Conservation (phyloP, 306 rosid genomes). For the Boehmeria nivea region DNA sequence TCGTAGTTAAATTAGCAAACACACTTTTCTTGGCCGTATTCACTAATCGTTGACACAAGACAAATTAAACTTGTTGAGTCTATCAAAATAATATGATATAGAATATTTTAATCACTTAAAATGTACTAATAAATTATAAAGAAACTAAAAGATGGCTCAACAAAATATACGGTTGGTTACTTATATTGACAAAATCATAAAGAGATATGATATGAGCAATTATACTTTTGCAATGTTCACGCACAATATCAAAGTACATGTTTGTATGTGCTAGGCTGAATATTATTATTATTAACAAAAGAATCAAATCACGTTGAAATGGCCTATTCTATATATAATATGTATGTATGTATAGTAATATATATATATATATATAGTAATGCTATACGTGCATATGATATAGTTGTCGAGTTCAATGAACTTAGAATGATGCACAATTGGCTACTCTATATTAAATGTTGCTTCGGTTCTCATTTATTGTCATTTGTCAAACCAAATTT, state of each 20-base stretch:
- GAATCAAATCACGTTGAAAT: constrained; percentile 8
- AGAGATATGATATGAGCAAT: neutral
- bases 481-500: neutral
- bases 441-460: neutral
- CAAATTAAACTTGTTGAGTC: neutral
- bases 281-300: neutral
- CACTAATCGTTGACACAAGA: neutral
- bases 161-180: neutral
- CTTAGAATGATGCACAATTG: constrained; percentile 1
- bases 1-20: neutral
- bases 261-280: neutral
- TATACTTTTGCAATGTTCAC: neutral
- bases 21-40: neutral
- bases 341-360: too few relatives aligned
- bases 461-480: neutral
- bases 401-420: constrained; percentile 7
- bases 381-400: neutral
- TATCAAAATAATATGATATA: neutral
- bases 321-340: neutral
- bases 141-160: neutral
- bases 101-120: too few relatives aligned
- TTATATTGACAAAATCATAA: neutral
- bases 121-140: too few relatives aligned
- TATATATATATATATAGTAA: neutral
- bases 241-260: neutral